Base-by-base conservation (phyloP, 2,329 filamentous ascomycete genomes). In the Colletotrichum magnum region DNA sequence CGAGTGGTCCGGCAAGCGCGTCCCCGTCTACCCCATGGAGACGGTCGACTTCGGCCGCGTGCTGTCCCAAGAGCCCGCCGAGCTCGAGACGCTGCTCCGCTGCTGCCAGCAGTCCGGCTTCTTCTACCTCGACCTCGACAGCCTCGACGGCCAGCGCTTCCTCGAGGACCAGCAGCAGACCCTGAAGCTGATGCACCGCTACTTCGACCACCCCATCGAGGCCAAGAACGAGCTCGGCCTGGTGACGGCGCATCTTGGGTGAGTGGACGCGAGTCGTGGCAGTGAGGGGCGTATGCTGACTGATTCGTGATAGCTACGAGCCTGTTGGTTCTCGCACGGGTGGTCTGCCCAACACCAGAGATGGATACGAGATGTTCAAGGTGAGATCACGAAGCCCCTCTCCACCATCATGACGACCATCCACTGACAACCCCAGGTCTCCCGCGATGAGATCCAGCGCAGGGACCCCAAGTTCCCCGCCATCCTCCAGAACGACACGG, bases 201-300 rank as follows among this genome's bases (percentile, higher is more conserved):
- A 88, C 81, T 89, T 88, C 71, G 83, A 83, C 39, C 76, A 82
- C 0, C 85, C 86, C 0, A 75, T 87, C 16, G 86, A 88, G 77
- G 81, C 79, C 50, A 88, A 88, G 83, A 88, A 88, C 74, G 83
- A 88, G 74, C 87, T 84, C 72, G 86, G 86, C 4, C 83, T 88
- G 6, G 81, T 88, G 56, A 83, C 84, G 26, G 83, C 85, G 5
- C 86, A 88, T 75, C 81, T 87, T 28, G 86, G 85, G 78, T 86
- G 76, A 70, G 79, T 74, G 10, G 16, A 24, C 48, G 39, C 53
- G 32, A 13, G 52, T 5, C 28, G 43, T 39, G 13, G 18, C 24
- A 7, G 45, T 50, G 16, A 24, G 9, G 4, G 2, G 15, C n/a
- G n/a, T 2, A 50, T 18, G 47, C 47, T 50, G 7, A 50, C 21